These are phyloP conservation scores for Aspergillus sp. DNA, from an alignment of 2,329 filamentous ascomycete species.

Conservation along the genomic window DNA sequence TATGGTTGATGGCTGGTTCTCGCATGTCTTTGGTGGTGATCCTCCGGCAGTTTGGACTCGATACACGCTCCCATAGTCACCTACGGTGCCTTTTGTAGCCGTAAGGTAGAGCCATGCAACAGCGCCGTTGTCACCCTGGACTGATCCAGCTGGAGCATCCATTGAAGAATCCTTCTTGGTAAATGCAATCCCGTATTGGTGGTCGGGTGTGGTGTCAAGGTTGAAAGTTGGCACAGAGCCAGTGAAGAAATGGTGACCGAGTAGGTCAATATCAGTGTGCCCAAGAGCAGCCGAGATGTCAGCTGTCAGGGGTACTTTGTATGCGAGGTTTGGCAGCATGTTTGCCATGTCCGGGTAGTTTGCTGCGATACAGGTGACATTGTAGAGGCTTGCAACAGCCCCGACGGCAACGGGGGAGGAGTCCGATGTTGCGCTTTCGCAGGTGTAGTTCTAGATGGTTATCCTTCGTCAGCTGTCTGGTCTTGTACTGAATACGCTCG, in stretches of 20 bases:
- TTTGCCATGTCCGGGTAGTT: slow-evolving; percentile 63
- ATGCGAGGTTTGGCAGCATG: slow-evolving; percentile 61
- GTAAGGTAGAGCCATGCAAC: slow-evolving; percentile 77
- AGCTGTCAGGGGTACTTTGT: slow-evolving; percentile 58
- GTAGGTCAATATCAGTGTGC: slow-evolving; percentile 59
- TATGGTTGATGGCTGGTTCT: slow-evolving; percentile 59
- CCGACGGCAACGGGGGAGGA: slow-evolving; percentile 62
- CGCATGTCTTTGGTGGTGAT: slow-evolving; percentile 66
- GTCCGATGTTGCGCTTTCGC: slow-evolving; percentile 56
- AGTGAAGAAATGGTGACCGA: slow-evolving; percentile 78
- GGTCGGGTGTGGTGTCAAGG: slow-evolving; percentile 54
- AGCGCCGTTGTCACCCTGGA: slow-evolving; percentile 59
- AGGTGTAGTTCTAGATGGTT: slow-evolving; percentile 75
- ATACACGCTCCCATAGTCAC: slow-evolving; percentile 70
- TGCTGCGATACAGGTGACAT: slow-evolving; percentile 74
- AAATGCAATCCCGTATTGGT: slow-evolving; percentile 51
- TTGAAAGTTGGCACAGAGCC: slow-evolving; percentile 72
- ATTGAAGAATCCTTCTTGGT: slow-evolving; percentile 59
- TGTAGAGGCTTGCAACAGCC: slow-evolving; percentile 80
- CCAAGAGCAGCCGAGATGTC: slow-evolving; percentile 28
- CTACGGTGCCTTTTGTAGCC: slow-evolving; percentile 51
- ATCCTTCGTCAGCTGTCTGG: slow-evolving; percentile 21
- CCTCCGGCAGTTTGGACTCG: slow-evolving; percentile 81
- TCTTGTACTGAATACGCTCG: slow-evolving; percentile 4
- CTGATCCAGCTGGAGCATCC: slow-evolving; percentile 58